Conservation (phyloP, 2,329 filamentous ascomycete species). For the Harringtonia lauricola region DNA sequence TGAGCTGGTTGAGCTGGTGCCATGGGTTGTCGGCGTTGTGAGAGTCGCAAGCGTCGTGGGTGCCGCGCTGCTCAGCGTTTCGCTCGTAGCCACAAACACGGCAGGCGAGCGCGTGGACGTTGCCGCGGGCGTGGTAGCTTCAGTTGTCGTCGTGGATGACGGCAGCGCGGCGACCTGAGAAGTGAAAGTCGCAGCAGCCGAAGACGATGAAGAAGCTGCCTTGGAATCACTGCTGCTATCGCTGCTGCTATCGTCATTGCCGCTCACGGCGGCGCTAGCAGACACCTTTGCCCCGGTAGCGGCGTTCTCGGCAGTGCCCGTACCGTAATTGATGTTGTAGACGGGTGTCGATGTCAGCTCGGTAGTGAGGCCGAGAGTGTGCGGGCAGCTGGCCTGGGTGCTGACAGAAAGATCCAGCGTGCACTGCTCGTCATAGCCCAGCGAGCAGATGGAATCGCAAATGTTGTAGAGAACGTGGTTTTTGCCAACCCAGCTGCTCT, state of each 20-base stretch:
- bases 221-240: background rate
- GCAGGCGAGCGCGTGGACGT: conserved; percentile 1
- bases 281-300: conserved; percentile 15
- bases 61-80: background rate
- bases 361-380: conserved; percentile 28
- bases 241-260: background rate
- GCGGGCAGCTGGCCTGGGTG: conserved; percentile 42
- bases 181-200: background rate
- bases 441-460: conserved; percentile 35
- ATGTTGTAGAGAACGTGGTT: conserved; percentile 45
- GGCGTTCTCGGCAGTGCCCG: conserved; percentile 29
- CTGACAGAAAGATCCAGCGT: conserved; percentile 21
- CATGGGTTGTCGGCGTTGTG: no score
- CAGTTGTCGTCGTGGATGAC: background rate
- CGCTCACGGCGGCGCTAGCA: conserved; percentile 1
- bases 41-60: no score
- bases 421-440: conserved; percentile 40
- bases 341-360: conserved; percentile 27
- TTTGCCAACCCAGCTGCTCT: conserved; percentile 37
- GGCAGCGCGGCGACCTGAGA: background rate
- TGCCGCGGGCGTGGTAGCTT: background rate
- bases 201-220: background rate
- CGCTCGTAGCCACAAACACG: conserved; percentile 6
- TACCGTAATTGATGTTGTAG: conserved; percentile 40
- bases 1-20: background rate